Evolutionary conservation across 192 early-diverging fungal species (phyloP).

Genomic region (Linnemannia zychae): DNA sequence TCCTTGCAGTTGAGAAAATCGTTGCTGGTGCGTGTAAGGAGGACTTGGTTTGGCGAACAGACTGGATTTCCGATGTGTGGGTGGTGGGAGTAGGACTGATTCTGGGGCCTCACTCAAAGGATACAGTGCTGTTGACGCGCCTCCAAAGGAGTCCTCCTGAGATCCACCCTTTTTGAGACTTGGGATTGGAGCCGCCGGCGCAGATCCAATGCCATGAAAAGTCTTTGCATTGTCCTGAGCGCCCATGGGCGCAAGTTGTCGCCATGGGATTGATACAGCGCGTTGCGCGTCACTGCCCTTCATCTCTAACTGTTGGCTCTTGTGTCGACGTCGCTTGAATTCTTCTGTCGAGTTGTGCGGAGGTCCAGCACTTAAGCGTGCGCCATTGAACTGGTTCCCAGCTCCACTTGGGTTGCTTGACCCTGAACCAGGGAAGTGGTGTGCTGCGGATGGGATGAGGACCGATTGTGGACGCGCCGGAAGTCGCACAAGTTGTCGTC

Average conservation of each 20-base stretch:
- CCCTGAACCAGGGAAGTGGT: neutral
- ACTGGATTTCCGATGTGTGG: neutral
- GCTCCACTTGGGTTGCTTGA: neutral
- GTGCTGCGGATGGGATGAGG: conserved; percentile 24
- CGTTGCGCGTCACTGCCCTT: neutral
- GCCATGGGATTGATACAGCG: conserved; percentile 21
- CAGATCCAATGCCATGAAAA: conserved; percentile 38
- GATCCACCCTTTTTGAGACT: neutral
- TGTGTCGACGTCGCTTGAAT: conserved; percentile 25
- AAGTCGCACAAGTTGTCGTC: conserved; percentile 25
- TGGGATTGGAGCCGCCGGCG: neutral
- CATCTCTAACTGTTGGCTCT: conserved; percentile 34
- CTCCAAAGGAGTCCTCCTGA: neutral
- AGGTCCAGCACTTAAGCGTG: neutral
- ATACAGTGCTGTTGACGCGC: neutral
- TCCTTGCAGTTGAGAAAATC: neutral
- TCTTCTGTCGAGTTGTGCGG: neutral
- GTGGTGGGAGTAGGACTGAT: neutral
- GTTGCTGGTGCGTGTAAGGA: neutral
- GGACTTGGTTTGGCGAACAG: neutral
- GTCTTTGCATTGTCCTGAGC: conserved; percentile 33
- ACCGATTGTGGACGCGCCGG: conserved; percentile 41
- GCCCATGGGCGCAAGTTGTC: conserved; percentile 26
- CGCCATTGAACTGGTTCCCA: neutral
- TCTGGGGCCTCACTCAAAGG: neutral